These are phyloP conservation scores for Ceratocystis colombiana DNA, from an alignment of 2,329 filamentous ascomycete species.

Conservation along the genomic window DNA sequence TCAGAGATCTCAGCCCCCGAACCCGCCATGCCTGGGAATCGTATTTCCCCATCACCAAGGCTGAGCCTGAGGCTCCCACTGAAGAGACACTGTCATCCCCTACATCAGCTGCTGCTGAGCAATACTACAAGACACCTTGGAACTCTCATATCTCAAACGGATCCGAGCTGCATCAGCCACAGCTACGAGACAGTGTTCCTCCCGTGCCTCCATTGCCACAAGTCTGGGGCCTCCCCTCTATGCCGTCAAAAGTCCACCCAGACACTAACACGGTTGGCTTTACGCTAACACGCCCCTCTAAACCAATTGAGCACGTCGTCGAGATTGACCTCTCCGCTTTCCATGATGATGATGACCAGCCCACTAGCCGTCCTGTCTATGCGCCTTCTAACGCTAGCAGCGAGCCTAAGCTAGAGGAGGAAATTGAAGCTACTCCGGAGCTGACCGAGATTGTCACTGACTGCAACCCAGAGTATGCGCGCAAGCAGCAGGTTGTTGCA, in stretches of 20 bases:
- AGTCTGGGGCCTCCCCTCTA: conserved; percentile 21
- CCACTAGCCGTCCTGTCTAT: conserved; percentile 27
- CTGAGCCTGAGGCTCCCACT: conserved; percentile 37
- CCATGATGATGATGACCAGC: conserved; percentile 25
- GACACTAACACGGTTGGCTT: background rate
- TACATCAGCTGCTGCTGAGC: conserved; percentile 81
- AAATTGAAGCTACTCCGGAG: conserved; percentile 35
- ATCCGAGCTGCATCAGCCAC: conserved; percentile 31
- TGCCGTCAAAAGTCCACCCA: background rate
- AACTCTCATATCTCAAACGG: conserved; percentile 34
- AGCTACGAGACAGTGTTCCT: conserved; percentile 3
- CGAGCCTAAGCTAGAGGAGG: conserved; percentile 30
- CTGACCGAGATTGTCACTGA: conserved; percentile 54
- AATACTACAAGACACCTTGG: conserved; percentile 84
- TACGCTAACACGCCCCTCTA: conserved; percentile 1
- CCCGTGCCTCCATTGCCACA: conserved; percentile 22
- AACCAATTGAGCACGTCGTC: conserved; percentile 26
- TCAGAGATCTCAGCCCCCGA: conserved; percentile 67
- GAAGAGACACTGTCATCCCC: conserved; percentile 51
- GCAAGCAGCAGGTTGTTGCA: conserved; percentile 60
- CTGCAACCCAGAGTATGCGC: conserved; percentile 65
- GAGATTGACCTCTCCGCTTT: conserved; percentile 27
- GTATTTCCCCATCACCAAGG: conserved; percentile 17
- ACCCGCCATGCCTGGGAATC: conserved; percentile 71
- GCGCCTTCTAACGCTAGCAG: conserved; percentile 29